Evolutionary conservation across 1,139 yeast species (phyloP).

Genomic region (Pichia sp.): DNA sequence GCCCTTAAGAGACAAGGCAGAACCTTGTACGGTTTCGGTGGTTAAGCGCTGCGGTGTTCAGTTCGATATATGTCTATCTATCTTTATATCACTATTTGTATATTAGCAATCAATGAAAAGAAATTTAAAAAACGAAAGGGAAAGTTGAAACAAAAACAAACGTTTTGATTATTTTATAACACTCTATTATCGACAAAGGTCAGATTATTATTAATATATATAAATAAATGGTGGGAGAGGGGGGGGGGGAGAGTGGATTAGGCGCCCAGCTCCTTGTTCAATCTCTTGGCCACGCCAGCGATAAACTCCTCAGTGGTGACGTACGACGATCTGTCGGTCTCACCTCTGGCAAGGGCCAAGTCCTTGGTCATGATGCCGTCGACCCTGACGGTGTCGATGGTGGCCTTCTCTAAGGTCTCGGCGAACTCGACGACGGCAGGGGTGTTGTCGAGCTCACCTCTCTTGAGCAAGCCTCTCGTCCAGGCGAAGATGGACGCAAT

Average conservation of each 20-base stretch:
- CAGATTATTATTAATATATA: not conserved
- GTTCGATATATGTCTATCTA: not conserved
- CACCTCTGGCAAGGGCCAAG: slow-evolving; percentile 63
- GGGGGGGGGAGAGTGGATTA: not conserved
- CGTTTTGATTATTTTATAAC: no score
- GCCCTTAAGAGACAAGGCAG: slow-evolving; percentile 99
- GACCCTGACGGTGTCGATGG: slow-evolving; percentile 65
- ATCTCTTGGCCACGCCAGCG: slow-evolving; percentile 61
- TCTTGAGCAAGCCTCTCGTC: slow-evolving; percentile 79
- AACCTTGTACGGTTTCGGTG: slow-evolving; percentile 99
- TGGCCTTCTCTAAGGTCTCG: slow-evolving; percentile 60
- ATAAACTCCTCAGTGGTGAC: slow-evolving; percentile 76
- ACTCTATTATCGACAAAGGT: not conserved
- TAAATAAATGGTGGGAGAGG: slow-evolving; percentile 10
- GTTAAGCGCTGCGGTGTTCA: slow-evolving; percentile 47
- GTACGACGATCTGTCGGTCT: slow-evolving; percentile 35
- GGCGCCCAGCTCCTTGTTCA: slow-evolving; percentile 24
- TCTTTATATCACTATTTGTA: slow-evolving; percentile 9
- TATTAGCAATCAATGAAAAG: slow-evolving; percentile 12
- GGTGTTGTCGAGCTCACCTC: slow-evolving; percentile 72
- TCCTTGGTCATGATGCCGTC: slow-evolving; percentile 83
- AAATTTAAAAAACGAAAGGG: not conserved
- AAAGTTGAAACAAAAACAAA: not conserved
- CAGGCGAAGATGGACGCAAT: slow-evolving; percentile 84
- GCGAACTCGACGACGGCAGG: slow-evolving; percentile 70